Evolutionary conservation across 371 early-diverging fungal species (phyloP).

Genomic region (Scutellospora calospora): DNA sequence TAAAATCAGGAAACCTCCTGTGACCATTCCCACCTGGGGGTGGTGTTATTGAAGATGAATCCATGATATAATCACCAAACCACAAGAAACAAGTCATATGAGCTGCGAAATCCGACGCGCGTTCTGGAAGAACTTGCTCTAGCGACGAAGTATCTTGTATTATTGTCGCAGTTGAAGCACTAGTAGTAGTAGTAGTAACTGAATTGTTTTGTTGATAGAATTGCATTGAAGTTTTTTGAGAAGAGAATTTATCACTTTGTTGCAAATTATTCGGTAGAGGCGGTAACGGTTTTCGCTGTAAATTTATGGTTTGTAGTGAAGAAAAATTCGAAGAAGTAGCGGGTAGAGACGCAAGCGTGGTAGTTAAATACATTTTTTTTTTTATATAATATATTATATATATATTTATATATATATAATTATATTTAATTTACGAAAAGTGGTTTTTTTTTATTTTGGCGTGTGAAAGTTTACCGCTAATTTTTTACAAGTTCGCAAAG

Average conservation of each 20-base stretch:
- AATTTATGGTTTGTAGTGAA: conserved; percentile 24
- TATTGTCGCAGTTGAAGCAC: background rate
- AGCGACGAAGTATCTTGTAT: conserved; percentile 6
- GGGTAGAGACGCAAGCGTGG: background rate
- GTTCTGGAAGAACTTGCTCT: conserved; percentile 26
- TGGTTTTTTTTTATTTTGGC: no score
- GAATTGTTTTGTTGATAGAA: background rate
- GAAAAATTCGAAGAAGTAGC: background rate
- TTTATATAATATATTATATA: background rate
- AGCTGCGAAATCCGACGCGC: conserved; percentile 41
- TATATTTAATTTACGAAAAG: no score
- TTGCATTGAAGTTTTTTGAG: background rate
- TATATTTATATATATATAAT: no score
- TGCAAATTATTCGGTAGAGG: conserved; percentile 1
- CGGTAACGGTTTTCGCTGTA: conserved; percentile 25
- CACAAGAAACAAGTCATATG: conserved; percentile 41
- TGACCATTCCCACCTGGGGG: background rate
- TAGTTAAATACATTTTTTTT: conserved; percentile 20
- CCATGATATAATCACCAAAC: conserved; percentile 35
- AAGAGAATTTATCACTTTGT: background rate
- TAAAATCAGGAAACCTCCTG: conserved; percentile 8
- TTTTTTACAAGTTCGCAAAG: no score
- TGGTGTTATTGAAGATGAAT: background rate
- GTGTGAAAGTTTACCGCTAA: no score
- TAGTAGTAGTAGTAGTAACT: background rate